A percentile compares a stretch with the other conserved stretches of the same genome.
phyloP scores from a whole-genome alignment of 2,329 filamentous ascomycete species.

The Fusarium pseudocircinatum region DNA sequence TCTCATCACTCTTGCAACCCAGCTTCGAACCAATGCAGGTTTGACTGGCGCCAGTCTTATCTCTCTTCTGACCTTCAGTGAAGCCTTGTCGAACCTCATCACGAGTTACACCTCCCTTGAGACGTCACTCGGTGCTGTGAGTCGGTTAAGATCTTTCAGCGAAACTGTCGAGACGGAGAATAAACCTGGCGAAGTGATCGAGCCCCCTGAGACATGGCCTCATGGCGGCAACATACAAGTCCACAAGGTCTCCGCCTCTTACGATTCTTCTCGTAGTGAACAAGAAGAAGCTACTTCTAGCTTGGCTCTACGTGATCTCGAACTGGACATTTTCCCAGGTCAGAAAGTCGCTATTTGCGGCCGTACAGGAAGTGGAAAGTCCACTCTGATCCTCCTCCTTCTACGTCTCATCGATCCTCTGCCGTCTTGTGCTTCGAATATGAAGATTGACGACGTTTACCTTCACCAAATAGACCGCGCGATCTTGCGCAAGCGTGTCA shows the following conservation, averaged over 20 bases:
- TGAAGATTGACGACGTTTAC: constrained; percentile 56
- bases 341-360: constrained; percentile 52
- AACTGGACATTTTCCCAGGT: constrained; percentile 43
- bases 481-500: constrained; percentile 57
- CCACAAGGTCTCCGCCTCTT: constrained; percentile 47
- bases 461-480: constrained; percentile 52
- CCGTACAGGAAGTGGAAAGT: constrained; percentile 56
- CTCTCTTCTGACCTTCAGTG: constrained; percentile 48
- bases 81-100: constrained; percentile 34
- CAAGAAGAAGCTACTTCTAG: not conserved
- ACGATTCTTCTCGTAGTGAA: constrained; percentile 26
- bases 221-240: constrained; percentile 44
- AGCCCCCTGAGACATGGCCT: constrained; percentile 46
- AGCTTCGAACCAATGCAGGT: constrained; percentile 48
- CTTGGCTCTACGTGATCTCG: constrained; percentile 42
- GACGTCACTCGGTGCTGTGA: constrained; percentile 37
- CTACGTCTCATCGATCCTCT: constrained; percentile 55
- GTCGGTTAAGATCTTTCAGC: constrained; percentile 36
- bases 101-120: constrained; percentile 37
- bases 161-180: constrained; percentile 41
- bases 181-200: constrained; percentile 27
- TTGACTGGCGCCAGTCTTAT: constrained; percentile 53
- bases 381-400: constrained; percentile 52
- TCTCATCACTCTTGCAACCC: constrained; percentile 59
- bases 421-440: constrained; percentile 33